Conservation (phyloP, 805 yeast species). For the Deakozyma indianensis region DNA sequence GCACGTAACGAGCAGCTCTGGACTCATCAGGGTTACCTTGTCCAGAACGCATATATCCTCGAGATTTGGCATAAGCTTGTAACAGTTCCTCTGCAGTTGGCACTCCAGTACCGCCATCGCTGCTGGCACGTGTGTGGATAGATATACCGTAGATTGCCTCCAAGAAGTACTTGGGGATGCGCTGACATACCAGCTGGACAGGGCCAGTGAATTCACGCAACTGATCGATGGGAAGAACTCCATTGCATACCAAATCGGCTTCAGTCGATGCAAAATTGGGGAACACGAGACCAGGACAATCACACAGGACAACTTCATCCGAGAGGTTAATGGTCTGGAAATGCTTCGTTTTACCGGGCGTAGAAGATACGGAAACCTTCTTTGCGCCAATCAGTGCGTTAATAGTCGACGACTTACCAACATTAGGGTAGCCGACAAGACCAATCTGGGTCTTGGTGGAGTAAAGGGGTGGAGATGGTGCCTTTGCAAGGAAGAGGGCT, state of each 20-base stretch:
- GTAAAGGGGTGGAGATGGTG: slow-evolving; percentile 50
- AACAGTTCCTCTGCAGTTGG: slow-evolving; percentile 85
- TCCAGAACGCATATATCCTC: slow-evolving; percentile 89
- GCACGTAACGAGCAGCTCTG: slow-evolving; percentile 79
- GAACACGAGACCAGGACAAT: slow-evolving; percentile 98
- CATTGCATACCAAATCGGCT: slow-evolving; percentile 93
- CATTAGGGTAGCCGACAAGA: slow-evolving; percentile 94
- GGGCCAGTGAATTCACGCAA: slow-evolving; percentile 88
- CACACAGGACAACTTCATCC: slow-evolving; percentile 75
- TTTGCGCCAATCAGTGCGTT: slow-evolving; percentile 93
- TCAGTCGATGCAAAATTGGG: slow-evolving; percentile 95
- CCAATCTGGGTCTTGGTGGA: slow-evolving; percentile 73
- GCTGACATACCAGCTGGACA: slow-evolving; percentile 63
- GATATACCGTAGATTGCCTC: slow-evolving; percentile 93
- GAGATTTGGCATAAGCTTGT: slow-evolving; percentile 85
- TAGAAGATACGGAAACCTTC: slow-evolving; percentile 94
- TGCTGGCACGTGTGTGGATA: slow-evolving; percentile 55
- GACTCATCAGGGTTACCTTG: slow-evolving; percentile 95
- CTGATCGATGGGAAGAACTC: slow-evolving; percentile 98
- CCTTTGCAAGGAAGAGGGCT: slow-evolving; percentile 54
- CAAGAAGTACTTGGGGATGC: slow-evolving; percentile 76
- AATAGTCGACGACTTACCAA: slow-evolving; percentile 94
- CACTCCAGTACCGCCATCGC: slow-evolving; percentile 77
- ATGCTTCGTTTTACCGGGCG: slow-evolving; percentile 98
- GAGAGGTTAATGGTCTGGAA: slow-evolving; percentile 89